Base-by-base conservation (phyloP, 1,284 basidiomycete species). In the Austropuccinia psidii region DNA sequence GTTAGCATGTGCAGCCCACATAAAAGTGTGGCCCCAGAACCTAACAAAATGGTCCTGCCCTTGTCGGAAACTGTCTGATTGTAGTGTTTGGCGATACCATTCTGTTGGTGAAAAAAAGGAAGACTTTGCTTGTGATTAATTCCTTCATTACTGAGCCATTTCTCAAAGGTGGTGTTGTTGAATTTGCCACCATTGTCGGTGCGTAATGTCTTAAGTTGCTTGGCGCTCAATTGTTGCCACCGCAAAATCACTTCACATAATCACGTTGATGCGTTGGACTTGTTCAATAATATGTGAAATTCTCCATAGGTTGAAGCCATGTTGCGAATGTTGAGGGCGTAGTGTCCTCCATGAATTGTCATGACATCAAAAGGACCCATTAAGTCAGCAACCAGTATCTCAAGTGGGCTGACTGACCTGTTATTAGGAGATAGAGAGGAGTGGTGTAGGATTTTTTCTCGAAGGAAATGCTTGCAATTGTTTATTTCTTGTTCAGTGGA, bases 161-260 rank as follows among this genome's bases (percentile, higher is more conserved):
- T 11, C 6, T 24, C 17, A 29, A 73, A 62, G 0, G 7, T 6
- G 19, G 39, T 73, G 1, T 47, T 62, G 5, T 29, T 73, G 47
- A 60, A 73, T n/a, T 73, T 45, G 1, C 58, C 60, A 4, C 69
- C 69, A 4, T 50, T 50, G 17, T 73, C 49, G 2, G 69, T 73
- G 5, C 58, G 31, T 19, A 73, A 49, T 24, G 13, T 5, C 21
- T 70, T 70, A 45, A 61, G 37, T 9, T 49, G 49, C 45, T 37
- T 50, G 1, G 54, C 37, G 4, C 43, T 70, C 1, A 50, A 27
- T 11, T 50, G n/a, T 41, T 73, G 47, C 41, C 43, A 58, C 17
- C n/a, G 41, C 8, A 60, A 19, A 31, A 70, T 70, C 35, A 58
- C n/a, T 29, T 11, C 19, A 33, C 31, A n/a, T 35, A 70, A 49